phyloP scores from a whole-genome alignment of 768 basidiomycete species.

The Daedaleopsis sinensis region DNA sequence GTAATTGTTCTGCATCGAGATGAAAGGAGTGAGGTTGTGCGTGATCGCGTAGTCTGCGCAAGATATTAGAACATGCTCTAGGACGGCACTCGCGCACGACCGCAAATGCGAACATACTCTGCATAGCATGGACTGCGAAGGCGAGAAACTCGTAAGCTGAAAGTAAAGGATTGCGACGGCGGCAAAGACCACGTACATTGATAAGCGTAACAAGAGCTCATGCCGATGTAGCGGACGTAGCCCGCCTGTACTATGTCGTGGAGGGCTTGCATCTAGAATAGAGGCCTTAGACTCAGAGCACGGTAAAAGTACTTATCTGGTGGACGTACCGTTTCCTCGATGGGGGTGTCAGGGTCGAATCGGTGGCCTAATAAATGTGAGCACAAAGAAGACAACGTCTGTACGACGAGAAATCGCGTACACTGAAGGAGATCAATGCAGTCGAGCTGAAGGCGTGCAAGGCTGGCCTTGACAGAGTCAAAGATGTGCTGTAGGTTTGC shows the following conservation, averaged over 20 bases:
- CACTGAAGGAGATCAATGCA: slow-evolving; percentile 80
- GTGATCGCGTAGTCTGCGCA: slow-evolving; percentile 30
- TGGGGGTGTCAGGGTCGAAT: slow-evolving; percentile 43
- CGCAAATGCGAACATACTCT: slow-evolving; percentile 19
- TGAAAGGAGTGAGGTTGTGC: slow-evolving; percentile 51
- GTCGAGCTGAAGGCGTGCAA: slow-evolving; percentile 72
- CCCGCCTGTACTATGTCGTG: slow-evolving; percentile 51
- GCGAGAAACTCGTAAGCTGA: background rate
- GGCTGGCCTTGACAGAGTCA: slow-evolving; percentile 59
- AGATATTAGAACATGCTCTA: background rate
- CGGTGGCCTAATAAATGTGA: slow-evolving; percentile 27
- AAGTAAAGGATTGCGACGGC: too few species aligned
- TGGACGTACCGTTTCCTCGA: slow-evolving; percentile 34
- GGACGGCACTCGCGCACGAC: background rate
- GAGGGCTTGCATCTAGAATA: slow-evolving; percentile 32
- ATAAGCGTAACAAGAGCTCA: slow-evolving; percentile 39
- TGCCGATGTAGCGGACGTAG: slow-evolving; percentile 46
- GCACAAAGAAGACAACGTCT: background rate
- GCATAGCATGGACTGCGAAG: slow-evolving; percentile 32
- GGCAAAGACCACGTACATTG: background rate
- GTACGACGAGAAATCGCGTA: slow-evolving; percentile 25
- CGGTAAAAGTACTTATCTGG: too few species aligned
- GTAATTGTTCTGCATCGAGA: slow-evolving; percentile 68
- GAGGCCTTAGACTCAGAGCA: background rate
- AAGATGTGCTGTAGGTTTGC: slow-evolving; percentile 61